Evolutionary conservation across 108 stramenopile species (phyloP).

Genomic region (Epipyxis sp.): DNA sequence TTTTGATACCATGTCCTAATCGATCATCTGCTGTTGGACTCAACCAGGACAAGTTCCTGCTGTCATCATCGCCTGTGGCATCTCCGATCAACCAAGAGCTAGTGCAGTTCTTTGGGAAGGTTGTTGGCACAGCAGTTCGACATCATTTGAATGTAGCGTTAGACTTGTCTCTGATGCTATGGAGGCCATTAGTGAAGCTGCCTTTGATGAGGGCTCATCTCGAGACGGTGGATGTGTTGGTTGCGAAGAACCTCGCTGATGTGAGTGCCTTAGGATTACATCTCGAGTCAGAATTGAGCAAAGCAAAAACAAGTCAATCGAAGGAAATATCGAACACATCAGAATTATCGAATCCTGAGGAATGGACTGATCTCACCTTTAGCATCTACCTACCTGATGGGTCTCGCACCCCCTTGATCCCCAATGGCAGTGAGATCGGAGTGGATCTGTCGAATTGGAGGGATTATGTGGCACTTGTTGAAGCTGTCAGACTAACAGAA

Average conservation of each 20-base stretch:
- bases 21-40: constrained; percentile 41
- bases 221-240: constrained; percentile 39
- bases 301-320: background rate
- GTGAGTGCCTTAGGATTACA: constrained; percentile 10
- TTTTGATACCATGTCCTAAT: constrained; percentile 40
- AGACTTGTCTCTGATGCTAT: constrained; percentile 58
- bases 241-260: constrained; percentile 22
- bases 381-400: constrained; percentile 40
- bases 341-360: too few relatives aligned
- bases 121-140: constrained; percentile 81
- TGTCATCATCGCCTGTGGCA: constrained; percentile 56
- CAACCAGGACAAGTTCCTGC: constrained; percentile 58
- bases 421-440: constrained; percentile 14
- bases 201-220: constrained; percentile 31
- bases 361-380: constrained; percentile 37
- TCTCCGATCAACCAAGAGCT: constrained; percentile 70
- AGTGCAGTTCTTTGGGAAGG: constrained; percentile 79
- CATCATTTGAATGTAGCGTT: constrained; percentile 80
- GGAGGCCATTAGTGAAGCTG: constrained; percentile 52
- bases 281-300: background rate
- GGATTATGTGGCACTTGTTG: constrained; percentile 54
- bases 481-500: constrained; percentile 36
- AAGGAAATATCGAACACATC: too few relatives aligned
- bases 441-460: constrained; percentile 58
- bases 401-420: constrained; percentile 29